Evolutionary conservation across 2,329 filamentous ascomycete genomes (phyloP).

Genomic region (Colletotrichum incanum): DNA sequence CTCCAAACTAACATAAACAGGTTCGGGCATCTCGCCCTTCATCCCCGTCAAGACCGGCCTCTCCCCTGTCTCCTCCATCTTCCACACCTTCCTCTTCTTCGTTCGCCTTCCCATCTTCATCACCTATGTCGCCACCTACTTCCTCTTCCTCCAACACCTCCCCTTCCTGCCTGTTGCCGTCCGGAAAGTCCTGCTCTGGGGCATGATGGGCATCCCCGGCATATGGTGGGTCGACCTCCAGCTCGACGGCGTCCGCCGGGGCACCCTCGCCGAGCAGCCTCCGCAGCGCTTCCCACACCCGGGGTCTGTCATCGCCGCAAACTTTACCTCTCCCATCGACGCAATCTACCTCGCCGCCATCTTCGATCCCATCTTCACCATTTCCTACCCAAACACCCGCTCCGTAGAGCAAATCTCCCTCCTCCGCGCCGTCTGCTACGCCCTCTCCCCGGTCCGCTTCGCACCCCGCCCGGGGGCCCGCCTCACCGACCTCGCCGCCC

Average conservation of each 20-base stretch:
- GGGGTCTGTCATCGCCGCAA: conserved; percentile 88
- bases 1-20: conserved; percentile 53
- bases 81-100: conserved; percentile 82
- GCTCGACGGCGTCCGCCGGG: conserved; percentile 95
- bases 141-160: conserved; percentile 86
- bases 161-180: conserved; percentile 71
- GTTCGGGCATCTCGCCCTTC: conserved; percentile 96
- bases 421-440: conserved; percentile 80
- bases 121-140: conserved; percentile 78
- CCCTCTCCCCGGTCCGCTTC: conserved; percentile 74
- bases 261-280: conserved; percentile 84
- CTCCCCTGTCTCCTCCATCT: conserved; percentile 73
- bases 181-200: conserved; percentile 91
- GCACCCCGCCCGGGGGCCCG: conserved; percentile 61
- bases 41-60: conserved; percentile 82
- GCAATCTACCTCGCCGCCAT: conserved; percentile 94
- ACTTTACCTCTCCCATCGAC: conserved; percentile 94
- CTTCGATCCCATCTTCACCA: conserved; percentile 95
- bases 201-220: conserved; percentile 87
- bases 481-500: conserved; percentile 73
- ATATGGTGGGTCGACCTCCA: conserved; percentile 99
- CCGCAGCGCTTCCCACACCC: conserved; percentile 82
- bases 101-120: conserved; percentile 86
- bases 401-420: conserved; percentile 85
- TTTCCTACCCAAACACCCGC: conserved; percentile 82